phyloP scores from a whole-genome alignment of 345 rosid species.

The Pelargonium nanum region DNA sequence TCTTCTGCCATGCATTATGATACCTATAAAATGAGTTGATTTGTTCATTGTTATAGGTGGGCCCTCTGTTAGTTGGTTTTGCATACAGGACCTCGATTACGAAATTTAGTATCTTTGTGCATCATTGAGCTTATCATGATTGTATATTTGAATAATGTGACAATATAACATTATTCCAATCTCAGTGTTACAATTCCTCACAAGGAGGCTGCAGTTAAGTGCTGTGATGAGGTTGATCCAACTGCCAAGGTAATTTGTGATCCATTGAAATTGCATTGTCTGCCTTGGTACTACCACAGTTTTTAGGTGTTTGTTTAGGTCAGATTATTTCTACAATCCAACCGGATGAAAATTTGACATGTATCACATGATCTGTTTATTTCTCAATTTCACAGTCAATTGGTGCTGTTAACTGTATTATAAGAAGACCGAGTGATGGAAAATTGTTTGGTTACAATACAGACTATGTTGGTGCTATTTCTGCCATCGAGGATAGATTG shows the following conservation, averaged over 20 bases:
- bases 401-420: constrained; percentile 89
- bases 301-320: constrained; percentile 1
- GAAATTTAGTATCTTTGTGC: constrained; percentile 1
- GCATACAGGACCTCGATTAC: background rate
- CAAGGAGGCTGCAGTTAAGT: constrained; percentile 72
- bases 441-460: constrained; percentile 77
- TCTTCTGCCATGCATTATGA: no score
- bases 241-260: constrained; percentile 58
- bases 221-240: constrained; percentile 84
- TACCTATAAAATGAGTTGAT: no score
- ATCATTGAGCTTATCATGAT: background rate
- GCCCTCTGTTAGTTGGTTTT: constrained; percentile 6
- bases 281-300: background rate
- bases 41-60: no score
- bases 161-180: constrained; percentile 13
- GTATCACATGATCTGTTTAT: constrained; percentile 10
- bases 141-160: background rate
- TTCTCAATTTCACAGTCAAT: constrained; percentile 48
- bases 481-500: constrained; percentile 92
- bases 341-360: constrained; percentile 3
- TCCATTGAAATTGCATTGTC: constrained; percentile 5
- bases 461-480: constrained; percentile 83
- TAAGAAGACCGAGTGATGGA: constrained; percentile 66
- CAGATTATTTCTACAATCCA: background rate
- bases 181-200: constrained; percentile 87